Evolutionary conservation across 352 stramenopile species (phyloP), one percentile per base, ranked within the genome.

Genomic region (Pythium monospermum): DNA sequence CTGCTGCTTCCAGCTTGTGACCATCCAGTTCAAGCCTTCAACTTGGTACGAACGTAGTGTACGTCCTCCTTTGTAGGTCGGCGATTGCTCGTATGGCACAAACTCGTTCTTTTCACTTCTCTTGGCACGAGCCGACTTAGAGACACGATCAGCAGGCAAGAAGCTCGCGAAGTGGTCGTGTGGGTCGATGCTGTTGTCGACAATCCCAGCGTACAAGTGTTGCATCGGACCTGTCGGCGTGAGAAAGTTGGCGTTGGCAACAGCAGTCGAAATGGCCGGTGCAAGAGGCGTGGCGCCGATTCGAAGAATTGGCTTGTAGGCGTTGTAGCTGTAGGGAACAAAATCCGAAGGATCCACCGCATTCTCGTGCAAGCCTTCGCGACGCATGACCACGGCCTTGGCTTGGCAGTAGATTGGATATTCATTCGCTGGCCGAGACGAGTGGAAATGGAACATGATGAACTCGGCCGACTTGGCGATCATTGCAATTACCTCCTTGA

Each of bases 151-250:
- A 1, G 71, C 65, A 10, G 85, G 81, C 28, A 94, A 53, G 37
- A 95, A 95, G 41, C 82, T 95, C 2, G 81, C 80, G 42, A 94
- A 95, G 49, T 94, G 85, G 27, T 95, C 85, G 27, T 95, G 83
- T 6, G 85, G 83, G 48, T 95, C 85, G 37, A 95, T 90, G 32
- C 76, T 94, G 57, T 93, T 93, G 61, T 94, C 83, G n/a, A 94
- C 83, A 16, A 94, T 85, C 0, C 79, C 85, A 2, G 85, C 74
- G 37, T 93, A 92, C 37, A 95, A 51, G 57, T 94, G 82, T 42
- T 94, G 83, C 83, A 95, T 92, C 7, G 85, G 83, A 11, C 85
- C 85, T 22, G 60, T 92, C 21, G 85, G 83, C 4, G 80, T 68
- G 18, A 87, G 85, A 40, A 85, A 92, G 42, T 72, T 88, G 16